Evolutionary conservation across 208 protist genomes (phyloP), one percentile per base, ranked within the genome.

Genomic region (Trypanosomatidae sp.): DNA sequence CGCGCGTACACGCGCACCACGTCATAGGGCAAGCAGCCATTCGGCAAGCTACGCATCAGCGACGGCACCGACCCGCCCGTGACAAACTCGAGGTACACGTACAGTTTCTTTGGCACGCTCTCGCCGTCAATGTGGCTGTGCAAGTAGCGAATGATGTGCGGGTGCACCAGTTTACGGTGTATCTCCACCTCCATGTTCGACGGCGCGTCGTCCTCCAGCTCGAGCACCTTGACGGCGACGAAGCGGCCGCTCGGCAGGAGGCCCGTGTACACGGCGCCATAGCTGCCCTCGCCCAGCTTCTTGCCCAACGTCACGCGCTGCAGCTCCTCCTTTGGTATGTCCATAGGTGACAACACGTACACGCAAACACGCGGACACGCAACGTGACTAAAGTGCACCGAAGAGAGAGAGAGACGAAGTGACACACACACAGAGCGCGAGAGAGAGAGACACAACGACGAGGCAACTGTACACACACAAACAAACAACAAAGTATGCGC

Each of bases 11-110:
- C 79, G 7, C 79, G 59, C 28, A 88, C 84, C 25, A 85, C 84
- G 6, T 66, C n/a, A 32, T 68, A 66, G 8, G 84, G 84, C 39
- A 93, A 49, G 43, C 71, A 72, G 21, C 67, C 66, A 53, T 78
- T 72, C 6, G 79, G 79, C 28, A 95, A 58, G 30, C 48, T 91
- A 56, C 86, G 81, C 80, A 95, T 88, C 8, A 96, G 61, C 6
- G 71, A 88, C 20, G 82, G 76, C 39, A 96, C 63, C 8, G 89
- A 94, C 4, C 89, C 89, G 7, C 89, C 86, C 7, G 89, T 89
- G 32, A 94, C 82, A 48, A 91, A 94, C 64, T 96, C 86, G 11
- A 94, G 56, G 51, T 94, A 96, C 27, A 96, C 70, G 57, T 89
- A 88, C 27, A 92, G 58, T 28, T 71, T 78, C 58, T 83, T 91